Percentiles rank a stretch among this genome's conserved stretches.
phyloP scores from a whole-genome alignment of 306 rosid species.

The Trichosanthes truncata region DNA sequence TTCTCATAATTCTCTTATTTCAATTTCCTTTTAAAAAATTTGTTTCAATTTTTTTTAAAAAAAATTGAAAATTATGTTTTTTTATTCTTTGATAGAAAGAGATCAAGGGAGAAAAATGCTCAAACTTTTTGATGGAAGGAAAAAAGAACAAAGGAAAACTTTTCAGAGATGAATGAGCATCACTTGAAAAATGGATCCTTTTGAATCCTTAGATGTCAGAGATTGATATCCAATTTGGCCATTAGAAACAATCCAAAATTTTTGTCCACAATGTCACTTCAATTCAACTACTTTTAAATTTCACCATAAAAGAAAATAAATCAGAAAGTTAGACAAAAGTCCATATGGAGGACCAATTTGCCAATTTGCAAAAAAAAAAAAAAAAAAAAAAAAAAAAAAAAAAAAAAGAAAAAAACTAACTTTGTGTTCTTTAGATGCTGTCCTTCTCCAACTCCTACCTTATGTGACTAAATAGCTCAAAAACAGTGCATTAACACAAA shows the following conservation, averaged over 20 bases:
- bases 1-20: background rate
- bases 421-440: background rate
- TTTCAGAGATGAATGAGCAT: background rate
- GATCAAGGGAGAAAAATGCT: background rate
- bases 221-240: background rate
- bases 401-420: too few species aligned
- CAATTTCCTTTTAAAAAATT: background rate
- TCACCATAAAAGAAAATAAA: too few species aligned
- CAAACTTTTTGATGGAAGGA: background rate
- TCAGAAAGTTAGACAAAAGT: background rate
- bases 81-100: background rate
- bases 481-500: background rate
- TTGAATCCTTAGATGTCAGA: background rate
- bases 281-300: too few species aligned
- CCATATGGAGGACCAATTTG: background rate
- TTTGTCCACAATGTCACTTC: background rate
- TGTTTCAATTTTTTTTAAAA: background rate
- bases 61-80: background rate
- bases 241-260: background rate
- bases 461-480: background rate
- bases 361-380: background rate
- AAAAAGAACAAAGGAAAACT: background rate
- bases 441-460: background rate
- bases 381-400: too few species aligned
- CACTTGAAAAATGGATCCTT: background rate